These are phyloP conservation scores for Helotiales sp. DNA, from an alignment of 2,329 filamentous ascomycete genomes.

Conservation along the genomic window DNA sequence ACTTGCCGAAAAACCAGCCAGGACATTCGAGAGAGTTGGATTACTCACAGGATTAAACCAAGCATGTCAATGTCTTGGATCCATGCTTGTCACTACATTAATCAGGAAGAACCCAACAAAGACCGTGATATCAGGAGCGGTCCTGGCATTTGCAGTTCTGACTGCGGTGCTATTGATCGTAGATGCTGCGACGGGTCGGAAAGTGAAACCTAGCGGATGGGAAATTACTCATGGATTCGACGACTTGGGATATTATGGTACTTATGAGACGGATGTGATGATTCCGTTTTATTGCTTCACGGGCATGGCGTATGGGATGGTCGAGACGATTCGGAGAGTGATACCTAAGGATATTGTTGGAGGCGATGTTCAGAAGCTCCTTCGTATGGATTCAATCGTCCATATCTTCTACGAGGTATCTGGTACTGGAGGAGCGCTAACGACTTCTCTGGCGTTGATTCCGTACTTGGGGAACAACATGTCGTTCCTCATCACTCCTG, in stretches of 20 bases:
- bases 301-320: conserved; percentile 7
- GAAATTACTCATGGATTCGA: background rate
- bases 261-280: conserved; percentile 4
- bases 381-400: conserved; percentile 9
- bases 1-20: background rate
- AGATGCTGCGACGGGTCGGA: conserved; percentile 6
- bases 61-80: conserved; percentile 4
- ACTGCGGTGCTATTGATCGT: conserved; percentile 7
- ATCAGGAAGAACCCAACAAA: conserved; percentile 1
- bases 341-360: conserved; percentile 12
- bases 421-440: background rate
- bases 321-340: conserved; percentile 11
- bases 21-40: conserved; percentile 1
- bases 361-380: conserved; percentile 2
- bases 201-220: conserved; percentile 6
- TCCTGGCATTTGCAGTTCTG: conserved; percentile 4
- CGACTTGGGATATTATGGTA: background rate
- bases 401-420: conserved; percentile 11
- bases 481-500: conserved; percentile 5
- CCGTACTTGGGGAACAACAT: conserved; percentile 7
- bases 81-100: conserved; percentile 3
- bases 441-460: background rate
- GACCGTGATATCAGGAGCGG: conserved; percentile 6
- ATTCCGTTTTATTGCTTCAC: conserved; percentile 8
- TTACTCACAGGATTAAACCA: conserved; percentile 3